These are phyloP conservation scores for Mortierella sp. DNA, from an alignment of 371 early-diverging fungal genomes.

Conservation along the genomic window DNA sequence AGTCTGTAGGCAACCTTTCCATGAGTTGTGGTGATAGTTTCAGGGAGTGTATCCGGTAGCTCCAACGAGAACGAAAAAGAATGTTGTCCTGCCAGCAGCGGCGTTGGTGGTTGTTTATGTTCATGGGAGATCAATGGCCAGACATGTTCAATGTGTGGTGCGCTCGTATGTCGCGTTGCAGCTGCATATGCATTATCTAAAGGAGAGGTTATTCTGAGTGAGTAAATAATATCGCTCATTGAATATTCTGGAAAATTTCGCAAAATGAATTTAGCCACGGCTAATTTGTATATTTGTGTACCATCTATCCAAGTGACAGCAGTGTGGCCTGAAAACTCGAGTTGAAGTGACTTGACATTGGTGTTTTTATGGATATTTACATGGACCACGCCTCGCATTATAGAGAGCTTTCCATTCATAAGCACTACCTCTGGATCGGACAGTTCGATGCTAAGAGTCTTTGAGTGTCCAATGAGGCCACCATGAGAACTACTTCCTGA, in stretches of 20 bases:
- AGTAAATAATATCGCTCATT: neutral
- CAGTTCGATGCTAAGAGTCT: conserved; percentile 43
- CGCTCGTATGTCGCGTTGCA: conserved; percentile 42
- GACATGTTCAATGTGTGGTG: conserved; percentile 49
- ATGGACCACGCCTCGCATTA: conserved; percentile 32
- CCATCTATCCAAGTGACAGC: conserved; percentile 55
- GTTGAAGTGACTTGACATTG: conserved; percentile 47
- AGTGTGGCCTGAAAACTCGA: conserved; percentile 47
- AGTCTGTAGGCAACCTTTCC: conserved; percentile 56
- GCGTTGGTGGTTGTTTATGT: conserved; percentile 48
- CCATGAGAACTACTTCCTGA: conserved; percentile 3
- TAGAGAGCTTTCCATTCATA: conserved; percentile 23
- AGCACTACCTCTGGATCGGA: conserved; percentile 28
- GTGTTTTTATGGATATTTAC: conserved; percentile 42
- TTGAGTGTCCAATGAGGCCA: neutral
- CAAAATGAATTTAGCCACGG: neutral
- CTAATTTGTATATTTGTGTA: conserved; percentile 9
- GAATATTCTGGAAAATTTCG: neutral
- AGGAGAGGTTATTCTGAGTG: neutral
- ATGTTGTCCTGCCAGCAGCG: conserved; percentile 57
- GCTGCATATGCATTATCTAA: conserved; percentile 53
- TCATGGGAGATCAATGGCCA: conserved; percentile 48
- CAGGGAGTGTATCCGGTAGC: conserved; percentile 57
- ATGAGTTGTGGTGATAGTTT: conserved; percentile 55
- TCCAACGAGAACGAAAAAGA: conserved; percentile 60